These are phyloP conservation scores for Fusarium sp. DNA, from an alignment of 2,329 filamentous ascomycete species.

Conservation along the genomic window DNA sequence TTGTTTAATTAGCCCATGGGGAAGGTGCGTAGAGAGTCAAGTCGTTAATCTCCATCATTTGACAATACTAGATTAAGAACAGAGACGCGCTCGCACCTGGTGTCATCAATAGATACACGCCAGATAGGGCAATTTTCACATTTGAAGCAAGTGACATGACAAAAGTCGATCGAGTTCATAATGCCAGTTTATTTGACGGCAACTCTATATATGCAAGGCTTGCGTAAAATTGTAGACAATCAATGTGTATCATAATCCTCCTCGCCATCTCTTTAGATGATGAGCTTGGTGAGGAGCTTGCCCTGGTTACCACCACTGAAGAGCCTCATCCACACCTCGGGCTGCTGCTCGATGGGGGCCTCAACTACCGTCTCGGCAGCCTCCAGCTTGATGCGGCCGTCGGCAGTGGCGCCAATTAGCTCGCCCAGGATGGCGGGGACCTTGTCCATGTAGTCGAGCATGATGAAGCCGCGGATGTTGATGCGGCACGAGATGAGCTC, in stretches of 20 bases:
- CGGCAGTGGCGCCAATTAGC: constrained; percentile 47
- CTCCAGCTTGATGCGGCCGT: constrained; percentile 46
- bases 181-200: constrained; percentile 7
- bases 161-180: neutral
- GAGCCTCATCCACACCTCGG: constrained; percentile 46
- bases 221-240: constrained; percentile 5
- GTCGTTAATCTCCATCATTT: neutral
- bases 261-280: constrained; percentile 25
- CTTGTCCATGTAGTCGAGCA: constrained; percentile 50
- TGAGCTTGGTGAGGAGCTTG: constrained; percentile 48
- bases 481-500: constrained; percentile 48
- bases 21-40: neutral
- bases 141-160: neutral
- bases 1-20: too few relatives aligned
- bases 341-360: constrained; percentile 47
- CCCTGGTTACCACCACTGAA: constrained; percentile 48
- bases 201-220: constrained; percentile 3
- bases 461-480: constrained; percentile 47
- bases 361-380: constrained; percentile 46
- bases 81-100: too few relatives aligned
- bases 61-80: neutral
- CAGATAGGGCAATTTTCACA: too few relatives aligned
- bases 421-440: constrained; percentile 44
- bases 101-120: too few relatives aligned
- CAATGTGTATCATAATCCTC: neutral